Conservation (phyloP, 352 stramenopile genomes). For the Plasmopara muralis region DNA sequence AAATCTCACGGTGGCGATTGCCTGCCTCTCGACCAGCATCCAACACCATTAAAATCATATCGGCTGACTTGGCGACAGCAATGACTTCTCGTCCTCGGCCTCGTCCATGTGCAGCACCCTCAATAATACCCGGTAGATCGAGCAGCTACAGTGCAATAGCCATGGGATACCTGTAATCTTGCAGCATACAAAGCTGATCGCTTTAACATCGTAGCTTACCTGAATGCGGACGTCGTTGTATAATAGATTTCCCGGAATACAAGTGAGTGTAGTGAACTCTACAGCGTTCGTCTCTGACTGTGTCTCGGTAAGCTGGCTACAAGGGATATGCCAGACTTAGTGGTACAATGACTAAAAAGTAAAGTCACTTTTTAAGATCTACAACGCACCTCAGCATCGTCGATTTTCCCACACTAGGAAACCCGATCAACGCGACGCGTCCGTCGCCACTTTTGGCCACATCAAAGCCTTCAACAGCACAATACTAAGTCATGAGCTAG, state of each 20-base stretch:
- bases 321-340: neutral
- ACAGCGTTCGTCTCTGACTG: constrained; percentile 95
- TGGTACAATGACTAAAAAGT: neutral
- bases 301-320: constrained; percentile 93
- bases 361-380: neutral
- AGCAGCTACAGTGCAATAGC: constrained; percentile 68
- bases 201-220: constrained; percentile 27
- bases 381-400: constrained; percentile 66
- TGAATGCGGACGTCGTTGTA: constrained; percentile 97
- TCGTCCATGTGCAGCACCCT: constrained; percentile 97
- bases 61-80: constrained; percentile 95
- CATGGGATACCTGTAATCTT: neutral
- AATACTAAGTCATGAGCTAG: neutral
- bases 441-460: constrained; percentile 94
- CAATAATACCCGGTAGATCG: constrained; percentile 99
- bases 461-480: constrained; percentile 78
- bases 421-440: constrained; percentile 95
- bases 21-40: constrained; percentile 97
- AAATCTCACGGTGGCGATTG: constrained; percentile 94
- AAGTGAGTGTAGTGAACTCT: constrained; percentile 98
- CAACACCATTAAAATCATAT: constrained; percentile 99
- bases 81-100: constrained; percentile 98
- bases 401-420: constrained; percentile 86
- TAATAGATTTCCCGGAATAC: constrained; percentile 94
- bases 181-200: neutral